Percentiles rank a stretch among this genome's conserved stretches.
Conservation (phyloP, 2,329 filamentous ascomycete species). For the Pochonia chlamydosporia region DNA sequence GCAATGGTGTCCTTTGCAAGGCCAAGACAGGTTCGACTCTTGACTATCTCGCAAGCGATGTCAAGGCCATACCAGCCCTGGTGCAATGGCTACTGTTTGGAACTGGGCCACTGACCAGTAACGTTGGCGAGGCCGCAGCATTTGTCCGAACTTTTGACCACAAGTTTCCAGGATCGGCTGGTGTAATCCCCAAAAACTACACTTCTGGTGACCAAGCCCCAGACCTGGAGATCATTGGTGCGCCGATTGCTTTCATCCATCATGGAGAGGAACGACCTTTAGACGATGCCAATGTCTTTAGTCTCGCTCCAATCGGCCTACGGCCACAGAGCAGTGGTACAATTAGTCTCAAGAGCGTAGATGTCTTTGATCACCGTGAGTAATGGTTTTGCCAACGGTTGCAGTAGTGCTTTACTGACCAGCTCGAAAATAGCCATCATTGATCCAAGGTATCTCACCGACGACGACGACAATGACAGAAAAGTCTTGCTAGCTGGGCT, state of each 20-base stretch:
- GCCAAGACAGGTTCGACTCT: conserved; percentile 9
- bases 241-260: conserved; percentile 12
- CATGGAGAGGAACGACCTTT: conserved; percentile 13
- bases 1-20: conserved; percentile 11
- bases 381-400: neutral
- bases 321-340: conserved; percentile 13
- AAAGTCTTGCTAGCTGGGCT: conserved; percentile 13
- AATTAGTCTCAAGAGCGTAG: conserved; percentile 10
- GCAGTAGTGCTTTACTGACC: neutral
- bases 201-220: conserved; percentile 11
- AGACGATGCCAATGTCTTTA: conserved; percentile 6
- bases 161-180: conserved; percentile 1
- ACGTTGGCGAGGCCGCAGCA: conserved; percentile 12
- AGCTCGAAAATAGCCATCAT: conserved; percentile 9
- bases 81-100: conserved; percentile 12
- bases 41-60: conserved; percentile 11
- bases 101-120: conserved; percentile 13
- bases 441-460: conserved; percentile 14
- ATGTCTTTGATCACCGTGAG: conserved; percentile 15
- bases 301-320: conserved; percentile 9
- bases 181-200: conserved; percentile 10
- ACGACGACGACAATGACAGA: conserved; percentile 13
- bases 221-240: conserved; percentile 12
- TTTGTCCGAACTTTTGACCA: conserved; percentile 13
- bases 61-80: conserved; percentile 12